Evolutionary conservation across 2,329 filamentous ascomycete genomes (phyloP).

Genomic region (Emericellopsis cladophorae): DNA sequence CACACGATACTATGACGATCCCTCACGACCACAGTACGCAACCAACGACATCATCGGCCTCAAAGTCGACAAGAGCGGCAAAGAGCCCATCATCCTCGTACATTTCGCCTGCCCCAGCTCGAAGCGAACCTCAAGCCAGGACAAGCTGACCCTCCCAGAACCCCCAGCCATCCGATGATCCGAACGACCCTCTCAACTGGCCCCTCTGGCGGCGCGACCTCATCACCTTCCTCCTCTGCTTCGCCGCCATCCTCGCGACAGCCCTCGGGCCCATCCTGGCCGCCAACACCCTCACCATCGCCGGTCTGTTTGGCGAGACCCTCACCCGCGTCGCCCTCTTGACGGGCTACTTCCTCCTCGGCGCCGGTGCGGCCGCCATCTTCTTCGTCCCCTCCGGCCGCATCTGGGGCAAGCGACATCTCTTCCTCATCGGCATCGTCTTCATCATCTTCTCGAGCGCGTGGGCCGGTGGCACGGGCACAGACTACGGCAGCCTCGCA

Average conservation of each 20-base stretch:
- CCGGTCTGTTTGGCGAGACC: slow-evolving; percentile 47
- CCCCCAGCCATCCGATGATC: slow-evolving; percentile 82
- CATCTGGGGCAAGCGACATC: slow-evolving; percentile 85
- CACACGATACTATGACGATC: slow-evolving; percentile 52
- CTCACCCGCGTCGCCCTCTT: slow-evolving; percentile 72
- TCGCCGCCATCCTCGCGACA: slow-evolving; percentile 72
- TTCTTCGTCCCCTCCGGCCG: slow-evolving; percentile 79
- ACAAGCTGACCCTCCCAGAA: slow-evolving; percentile 17
- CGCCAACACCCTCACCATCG: slow-evolving; percentile 71
- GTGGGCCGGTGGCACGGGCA: slow-evolving; percentile 63
- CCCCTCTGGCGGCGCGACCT: slow-evolving; percentile 74
- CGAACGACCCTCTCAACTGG: slow-evolving; percentile 81
- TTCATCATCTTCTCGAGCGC: slow-evolving; percentile 61
- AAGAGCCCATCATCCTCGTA: slow-evolving; percentile 64
- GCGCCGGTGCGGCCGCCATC: slow-evolving; percentile 68
- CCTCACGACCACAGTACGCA: slow-evolving; percentile 30
- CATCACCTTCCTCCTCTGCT: slow-evolving; percentile 65
- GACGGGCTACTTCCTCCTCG: slow-evolving; percentile 79
- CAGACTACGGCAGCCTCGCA: slow-evolving; percentile 58
- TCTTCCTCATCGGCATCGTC: slow-evolving; percentile 66
- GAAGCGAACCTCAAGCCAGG: neutral
- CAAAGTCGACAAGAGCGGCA: slow-evolving; percentile 61
- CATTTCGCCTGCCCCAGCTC: slow-evolving; percentile 6
- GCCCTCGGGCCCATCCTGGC: slow-evolving; percentile 78
- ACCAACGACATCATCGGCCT: slow-evolving; percentile 31